Evolutionary conservation across 306 rosid genomes (phyloP), one percentile per base, ranked within the genome.

Genomic region (Glycine tomentella): DNA sequence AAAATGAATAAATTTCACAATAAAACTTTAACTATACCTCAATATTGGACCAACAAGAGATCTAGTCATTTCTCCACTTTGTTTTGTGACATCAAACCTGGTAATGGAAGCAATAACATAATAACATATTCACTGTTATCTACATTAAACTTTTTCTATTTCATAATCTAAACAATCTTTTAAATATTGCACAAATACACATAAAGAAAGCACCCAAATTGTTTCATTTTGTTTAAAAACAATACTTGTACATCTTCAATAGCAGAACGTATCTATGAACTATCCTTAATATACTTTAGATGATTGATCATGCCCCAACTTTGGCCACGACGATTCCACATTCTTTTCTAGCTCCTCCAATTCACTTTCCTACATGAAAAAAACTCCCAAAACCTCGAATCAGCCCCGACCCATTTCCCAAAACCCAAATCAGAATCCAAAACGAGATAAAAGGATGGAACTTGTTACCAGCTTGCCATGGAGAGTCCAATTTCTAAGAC

Each of bases 181-280:
- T 20, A 9, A 36, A 77, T 57, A 69, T 34, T 34, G 11, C 25
- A 20, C 49, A 72, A 10, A 10, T 40, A 49, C 45, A 31, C 61
- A 74, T 10, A 61, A 76, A 46, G 1, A 48, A 64, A 77, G 16
- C 31, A 73, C 15, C 14, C 13, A 65, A 38, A 2, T 63, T 33
- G 36, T 34, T 62, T 10, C 4, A 5, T 63, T 33, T 34, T 0
- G 25, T 10, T 59, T 61, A 66, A 75, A 46, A 45, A 8, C 7
- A 50, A 36, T 79, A 93, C 99, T 93, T 95, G 99, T 71, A 95
- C 96, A 85, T 95, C 97, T 82, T 95, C 98, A 76, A 95, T 90
- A 9, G 98, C 98, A 38, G 95, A 87, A 81, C 99, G 97, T 66
- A 95, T 94, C 58, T 93, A 97, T 8, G 98, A 12, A 38, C 80